A percentile compares a stretch with the other conserved stretches of the same genome.
phyloP scores from a whole-genome alignment of 192 early-diverging fungal species.

The Coemansia sp. region DNA sequence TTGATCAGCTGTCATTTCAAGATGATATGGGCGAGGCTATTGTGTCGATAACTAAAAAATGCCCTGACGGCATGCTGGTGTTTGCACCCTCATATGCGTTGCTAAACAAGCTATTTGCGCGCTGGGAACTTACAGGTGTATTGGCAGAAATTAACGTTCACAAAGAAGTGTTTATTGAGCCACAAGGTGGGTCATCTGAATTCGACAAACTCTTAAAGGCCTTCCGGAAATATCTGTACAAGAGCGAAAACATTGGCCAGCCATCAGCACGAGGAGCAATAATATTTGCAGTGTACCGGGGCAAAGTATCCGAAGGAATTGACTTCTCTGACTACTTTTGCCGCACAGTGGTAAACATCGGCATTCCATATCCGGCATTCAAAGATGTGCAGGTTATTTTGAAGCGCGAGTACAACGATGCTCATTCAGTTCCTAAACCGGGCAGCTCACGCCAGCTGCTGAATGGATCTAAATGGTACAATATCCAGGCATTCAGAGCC shows the following conservation, averaged over 20 bases:
- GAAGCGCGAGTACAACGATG: conserved; percentile 56
- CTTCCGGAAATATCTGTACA: conserved; percentile 32
- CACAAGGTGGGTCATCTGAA: conserved; percentile 28
- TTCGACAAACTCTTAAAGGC: conserved; percentile 39
- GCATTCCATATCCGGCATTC: conserved; percentile 58
- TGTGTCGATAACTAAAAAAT: conserved; percentile 28
- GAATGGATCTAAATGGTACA: conserved; percentile 56
- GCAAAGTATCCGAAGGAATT: conserved; percentile 54
- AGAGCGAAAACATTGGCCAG: conserved; percentile 4
- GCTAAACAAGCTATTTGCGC: conserved; percentile 38
- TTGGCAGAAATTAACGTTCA: conserved; percentile 20
- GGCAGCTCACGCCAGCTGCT: conserved; percentile 17
- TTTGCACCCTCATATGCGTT: conserved; percentile 52
- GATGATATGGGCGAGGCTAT: conserved; percentile 56
- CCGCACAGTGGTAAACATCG: conserved; percentile 55
- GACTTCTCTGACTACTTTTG: conserved; percentile 51
- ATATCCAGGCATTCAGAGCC: conserved; percentile 60
- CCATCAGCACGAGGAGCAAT: conserved; percentile 22
- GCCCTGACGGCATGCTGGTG: conserved; percentile 49
- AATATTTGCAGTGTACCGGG: conserved; percentile 56
- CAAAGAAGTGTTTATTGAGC: conserved; percentile 46
- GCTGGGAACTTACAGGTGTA: conserved; percentile 43
- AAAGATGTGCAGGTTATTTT: conserved; percentile 53
- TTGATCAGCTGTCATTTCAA: conserved; percentile 52
- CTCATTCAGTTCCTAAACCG: not conserved